phyloP scores from a whole-genome alignment of 257 asterid species.

The Pogostemon cablin region DNA sequence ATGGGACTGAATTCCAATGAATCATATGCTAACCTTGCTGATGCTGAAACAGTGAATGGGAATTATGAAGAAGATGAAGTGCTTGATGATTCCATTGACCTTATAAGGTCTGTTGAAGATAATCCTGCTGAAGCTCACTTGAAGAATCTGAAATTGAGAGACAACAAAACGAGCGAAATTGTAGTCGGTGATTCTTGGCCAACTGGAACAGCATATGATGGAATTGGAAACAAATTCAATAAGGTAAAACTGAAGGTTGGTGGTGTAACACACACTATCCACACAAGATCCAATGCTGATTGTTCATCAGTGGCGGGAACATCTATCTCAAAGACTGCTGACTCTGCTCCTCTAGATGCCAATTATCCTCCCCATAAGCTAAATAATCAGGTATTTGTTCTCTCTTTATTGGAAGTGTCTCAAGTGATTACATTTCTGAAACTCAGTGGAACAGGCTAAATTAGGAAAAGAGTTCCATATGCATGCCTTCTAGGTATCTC shows the following conservation, averaged over 20 bases:
- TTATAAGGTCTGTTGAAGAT: slow-evolving; percentile 29
- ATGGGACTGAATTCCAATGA: slow-evolving; percentile 41
- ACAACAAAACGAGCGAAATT: slow-evolving; percentile 27
- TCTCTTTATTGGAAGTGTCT: slow-evolving; percentile 4
- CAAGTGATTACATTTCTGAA: slow-evolving; percentile 6
- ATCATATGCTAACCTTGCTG: slow-evolving; percentile 41
- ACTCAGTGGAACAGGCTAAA: neutral
- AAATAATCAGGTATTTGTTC: slow-evolving; percentile 44
- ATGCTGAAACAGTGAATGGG: slow-evolving; percentile 41
- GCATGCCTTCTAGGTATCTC: neutral
- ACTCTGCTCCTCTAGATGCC: slow-evolving; percentile 47
- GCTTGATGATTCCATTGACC: slow-evolving; percentile 36
- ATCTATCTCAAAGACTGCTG: slow-evolving; percentile 47
- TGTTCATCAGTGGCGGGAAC: slow-evolving; percentile 57
- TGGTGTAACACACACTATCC: slow-evolving; percentile 73
- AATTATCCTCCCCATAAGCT: slow-evolving; percentile 34
- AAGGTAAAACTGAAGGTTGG: slow-evolving; percentile 84
- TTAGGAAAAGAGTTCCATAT: neutral
- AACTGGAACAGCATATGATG: slow-evolving; percentile 44
- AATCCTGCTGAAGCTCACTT: slow-evolving; percentile 34
- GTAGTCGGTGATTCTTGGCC: slow-evolving; percentile 35
- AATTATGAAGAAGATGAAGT: slow-evolving; percentile 38
- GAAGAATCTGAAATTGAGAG: slow-evolving; percentile 34
- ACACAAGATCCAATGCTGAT: slow-evolving; percentile 47
- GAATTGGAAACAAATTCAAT: slow-evolving; percentile 51